Evolutionary conservation across 352 stramenopile species (phyloP), one percentile per base, ranked within the genome.

Genomic region (Detonula confervacea): DNA sequence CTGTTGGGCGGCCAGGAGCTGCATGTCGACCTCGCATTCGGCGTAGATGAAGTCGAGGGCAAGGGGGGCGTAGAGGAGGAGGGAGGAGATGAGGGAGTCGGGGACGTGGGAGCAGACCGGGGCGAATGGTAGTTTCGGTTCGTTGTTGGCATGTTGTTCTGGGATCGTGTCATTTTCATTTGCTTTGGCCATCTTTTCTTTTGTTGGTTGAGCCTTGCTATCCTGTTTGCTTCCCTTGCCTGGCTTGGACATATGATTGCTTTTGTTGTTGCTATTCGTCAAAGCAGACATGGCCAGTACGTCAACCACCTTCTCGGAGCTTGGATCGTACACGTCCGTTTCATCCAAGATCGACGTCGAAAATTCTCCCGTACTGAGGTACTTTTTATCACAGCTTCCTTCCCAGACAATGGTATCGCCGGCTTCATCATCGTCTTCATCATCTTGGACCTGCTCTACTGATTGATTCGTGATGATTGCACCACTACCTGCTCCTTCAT

Each of bases 11-110:
- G 89, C 89, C 18, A 94, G 63, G 4, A 95, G 73, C 68, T 95
- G 91, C 83, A 95, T 93, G 64, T 96, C 89, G 14, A 95, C 90
- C 60, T 94, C 86, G 51, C 85, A 91, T 33, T 86, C 76, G 27
- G 88, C 87, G 69, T 95, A 94, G 49, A 94, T 89, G 69, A 95
- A 95, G 60, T 93, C 89, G 20, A 95, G 72, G 12, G 88, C 90
- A 74, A 94, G 88, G 27, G 89, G 90, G 11, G 89, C 89, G 65
- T 92, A 94, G 42, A 91, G 88, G 14, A 94, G 67, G 22, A 91
- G 75, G 16, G 84, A 87, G 14, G 67, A 77, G 7, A 93, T 37
- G 8, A 83, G 35, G 22, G 24, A 51, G 57, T 92, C 85, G 1
- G 82, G 47, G 2, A 92, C 78, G 29, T 69, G 55, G 22, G 88